A percentile compares a stretch with the other conserved stretches of the same genome.
Evolutionary conservation across 2,329 filamentous ascomycete genomes (phyloP).

Genomic region (Sodiomyces alkalinus): DNA sequence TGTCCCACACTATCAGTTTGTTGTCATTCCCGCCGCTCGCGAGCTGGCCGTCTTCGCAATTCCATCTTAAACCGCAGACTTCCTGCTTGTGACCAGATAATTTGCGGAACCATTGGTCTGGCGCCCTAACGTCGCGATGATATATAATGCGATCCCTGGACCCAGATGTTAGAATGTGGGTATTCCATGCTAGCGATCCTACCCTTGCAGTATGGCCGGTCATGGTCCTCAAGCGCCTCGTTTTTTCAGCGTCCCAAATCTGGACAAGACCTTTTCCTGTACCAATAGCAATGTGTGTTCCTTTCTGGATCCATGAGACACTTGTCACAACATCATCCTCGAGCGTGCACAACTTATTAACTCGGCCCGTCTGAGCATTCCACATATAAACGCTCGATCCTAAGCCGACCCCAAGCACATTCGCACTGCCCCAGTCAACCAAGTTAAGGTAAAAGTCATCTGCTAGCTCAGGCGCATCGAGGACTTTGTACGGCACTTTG

Average conservation of each 20-base stretch:
- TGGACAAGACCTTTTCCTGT: slow-evolving; percentile 90
- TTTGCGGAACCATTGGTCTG: slow-evolving; percentile 78
- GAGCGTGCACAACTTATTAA: slow-evolving; percentile 86
- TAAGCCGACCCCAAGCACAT: slow-evolving; percentile 83
- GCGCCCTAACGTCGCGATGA: slow-evolving; percentile 85
- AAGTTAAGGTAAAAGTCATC: slow-evolving; percentile 97
- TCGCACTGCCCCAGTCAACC: slow-evolving; percentile 94
- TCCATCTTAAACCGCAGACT: slow-evolving; percentile 94
- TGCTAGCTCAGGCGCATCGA: slow-evolving; percentile 88
- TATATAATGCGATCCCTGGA: slow-evolving; percentile 88
- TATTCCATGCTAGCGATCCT: slow-evolving; percentile 92
- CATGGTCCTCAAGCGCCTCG: slow-evolving; percentile 82
- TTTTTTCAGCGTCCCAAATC: slow-evolving; percentile 90
- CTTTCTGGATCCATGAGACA: slow-evolving; percentile 96
- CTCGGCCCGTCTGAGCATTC: slow-evolving; percentile 82
- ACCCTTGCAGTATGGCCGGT: slow-evolving; percentile 89
- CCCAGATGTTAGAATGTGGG: slow-evolving; percentile 90
- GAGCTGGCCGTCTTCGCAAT: slow-evolving; percentile 85
- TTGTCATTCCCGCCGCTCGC: slow-evolving; percentile 97
- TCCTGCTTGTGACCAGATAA: slow-evolving; percentile 95
- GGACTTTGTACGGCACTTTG: slow-evolving; percentile 94
- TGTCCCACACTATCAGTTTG: slow-evolving; percentile 98
- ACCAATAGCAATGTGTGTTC: slow-evolving; percentile 88
- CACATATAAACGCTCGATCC: slow-evolving; percentile 96
- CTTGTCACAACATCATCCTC: slow-evolving; percentile 91